Base-by-base conservation (phyloP, 2,329 filamentous ascomycete genomes). In the Orbilia ellipsospora region DNA sequence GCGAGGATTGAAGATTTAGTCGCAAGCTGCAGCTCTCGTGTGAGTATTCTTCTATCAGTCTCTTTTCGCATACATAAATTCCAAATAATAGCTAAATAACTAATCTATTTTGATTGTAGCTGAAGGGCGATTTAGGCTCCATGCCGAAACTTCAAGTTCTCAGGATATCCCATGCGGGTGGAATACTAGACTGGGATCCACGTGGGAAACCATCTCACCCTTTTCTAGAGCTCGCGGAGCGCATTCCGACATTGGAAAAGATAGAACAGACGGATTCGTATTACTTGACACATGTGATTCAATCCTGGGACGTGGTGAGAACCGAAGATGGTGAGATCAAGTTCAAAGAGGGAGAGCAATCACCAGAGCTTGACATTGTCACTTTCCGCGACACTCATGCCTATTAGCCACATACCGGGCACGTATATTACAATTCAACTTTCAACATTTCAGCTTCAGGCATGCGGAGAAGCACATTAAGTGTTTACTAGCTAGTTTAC, bases 261-360 rank as follows among this genome's bases (percentile, higher is more conserved):
- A 68, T 74, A 12, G 63, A 74, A 26, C 64, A 63, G 28, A 68
- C 57, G 1, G 70, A 74, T 36, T 45, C 63, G 4, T 74, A 74
- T 26, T 74, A 64, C 20, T 28, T 74, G n/a, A 68, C 62, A 1
- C 23, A 45, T 15, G 18, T 55, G 4, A 50, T 73, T n/a, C 62
- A 67, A 45, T 36, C 56, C 13, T 66, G 52, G 16, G 7, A 2
- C 0, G 18, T 67, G 0, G 12, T 26, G 1, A 48, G 48, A 44
- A 36, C 31, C 31, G 31, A 23, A 2, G 50, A 44, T 2, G 62
- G 28, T 1, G 31, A 36, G 0, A 45, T 67, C 6, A 51, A n/a
- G 4, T 73, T 73, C 62, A 45, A 51, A n/a, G 12, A n/a, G 1
- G 18, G 42, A 5, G 15, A 54, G 4, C 31, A 7, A 51, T 48